These are phyloP conservation scores for Aspergillus sp. DNA, from an alignment of 2,329 filamentous ascomycete species.

Conservation along the genomic window DNA sequence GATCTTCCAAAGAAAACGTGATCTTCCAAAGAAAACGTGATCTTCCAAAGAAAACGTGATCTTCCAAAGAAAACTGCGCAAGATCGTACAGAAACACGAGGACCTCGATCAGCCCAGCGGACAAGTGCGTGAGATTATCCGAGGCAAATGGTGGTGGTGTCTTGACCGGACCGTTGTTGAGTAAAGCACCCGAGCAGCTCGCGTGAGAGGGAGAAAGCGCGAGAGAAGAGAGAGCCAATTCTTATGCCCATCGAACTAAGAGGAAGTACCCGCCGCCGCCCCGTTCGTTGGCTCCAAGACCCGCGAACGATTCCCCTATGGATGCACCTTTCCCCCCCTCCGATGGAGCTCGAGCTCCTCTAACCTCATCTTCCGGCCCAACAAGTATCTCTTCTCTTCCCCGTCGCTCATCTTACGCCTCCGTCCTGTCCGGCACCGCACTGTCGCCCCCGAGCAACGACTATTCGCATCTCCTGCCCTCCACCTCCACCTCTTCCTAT, in stretches of 20 bases:
- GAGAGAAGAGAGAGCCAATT: neutral
- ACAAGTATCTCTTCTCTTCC: slow-evolving; percentile 40
- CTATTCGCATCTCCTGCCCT: slow-evolving; percentile 58
- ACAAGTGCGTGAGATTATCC: too few species aligned
- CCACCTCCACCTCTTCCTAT: slow-evolving; percentile 35
- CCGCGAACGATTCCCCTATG: slow-evolving; percentile 37
- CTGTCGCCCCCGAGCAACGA: slow-evolving; percentile 38
- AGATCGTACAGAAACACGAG: neutral
- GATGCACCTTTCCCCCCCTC: slow-evolving; percentile 44
- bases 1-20: neutral
- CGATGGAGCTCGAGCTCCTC: slow-evolving; percentile 39
- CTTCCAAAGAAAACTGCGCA: neutral
- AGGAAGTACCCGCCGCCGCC: slow-evolving; percentile 5
- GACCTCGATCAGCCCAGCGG: neutral
- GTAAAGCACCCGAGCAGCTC: slow-evolving; percentile 2
- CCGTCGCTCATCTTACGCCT: slow-evolving; percentile 62
- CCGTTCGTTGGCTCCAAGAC: slow-evolving; percentile 15
- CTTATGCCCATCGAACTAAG: slow-evolving; percentile 5
- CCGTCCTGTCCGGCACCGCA: slow-evolving; percentile 56
- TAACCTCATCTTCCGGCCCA: slow-evolving; percentile 32
- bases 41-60: too few species aligned
- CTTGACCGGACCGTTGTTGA: neutral
- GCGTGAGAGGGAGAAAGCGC: slow-evolving; percentile 1
- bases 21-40: too few species aligned
- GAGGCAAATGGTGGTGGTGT: neutral